Base-by-base conservation (phyloP, 2,329 filamentous ascomycete genomes). In the Eutypa lata region DNA sequence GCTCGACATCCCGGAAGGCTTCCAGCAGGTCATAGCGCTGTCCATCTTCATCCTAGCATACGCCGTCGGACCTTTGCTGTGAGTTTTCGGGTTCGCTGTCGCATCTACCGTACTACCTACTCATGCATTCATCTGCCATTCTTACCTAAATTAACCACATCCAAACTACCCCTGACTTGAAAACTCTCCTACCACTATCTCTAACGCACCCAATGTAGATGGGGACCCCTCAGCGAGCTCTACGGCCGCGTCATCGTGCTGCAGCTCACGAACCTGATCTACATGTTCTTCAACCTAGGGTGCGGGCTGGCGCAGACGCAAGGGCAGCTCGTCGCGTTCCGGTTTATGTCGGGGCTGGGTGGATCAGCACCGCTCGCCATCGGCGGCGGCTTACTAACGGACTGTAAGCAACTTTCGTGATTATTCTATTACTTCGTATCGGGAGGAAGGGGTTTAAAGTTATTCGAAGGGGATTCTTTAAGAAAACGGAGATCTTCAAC, bases 331-430 rank as follows among this genome's bases (percentile, higher is more conserved):
- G 79, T 85, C 49, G 74, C 75, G 1, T 83, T 82, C 62, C 76
- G 83, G 1, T 82, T 86, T 55, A 66, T 86, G 10, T 71, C 79
- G 8, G 83, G 83, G 0, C 68, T 86, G 6, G 82, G 82, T 18
- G 83, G 82, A 0, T 82, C 79, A 56, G 81, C 80, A 0, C 76
- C 81, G 3, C 68, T 82, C 33, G 77, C 65, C 6, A 63, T 67
- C 37, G 65, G 63, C 65, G 65, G 66, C 48, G 66, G 66, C 42
- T 57, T 69, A 8, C 53, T 68, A 2, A 49, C 60, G 10, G 68
- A 70, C 62, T 14, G 35, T 38, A 38, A 14, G 35, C 35, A 14
- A 18, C 16, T 14, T 38, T 14, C 31, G 14, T 35, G 31, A 14
- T 14, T 14, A 14, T 14, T n/a, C n/a, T n/a, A n/a, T n/a, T n/a